Conservation (phyloP, 805 yeast genomes). For the Cyberlindnera euphorbiiphila region DNA sequence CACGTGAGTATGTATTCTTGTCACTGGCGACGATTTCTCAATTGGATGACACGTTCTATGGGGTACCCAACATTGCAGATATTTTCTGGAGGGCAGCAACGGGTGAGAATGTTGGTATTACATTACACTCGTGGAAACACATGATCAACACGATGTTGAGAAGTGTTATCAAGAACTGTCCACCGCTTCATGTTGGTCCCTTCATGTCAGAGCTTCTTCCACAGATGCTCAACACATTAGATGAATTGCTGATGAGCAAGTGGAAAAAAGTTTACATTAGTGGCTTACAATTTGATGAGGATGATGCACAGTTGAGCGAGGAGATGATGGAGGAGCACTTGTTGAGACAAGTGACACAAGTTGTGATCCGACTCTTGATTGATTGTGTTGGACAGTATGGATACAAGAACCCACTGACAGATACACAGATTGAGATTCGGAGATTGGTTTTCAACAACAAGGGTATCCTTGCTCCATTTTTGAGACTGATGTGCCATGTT, state of each 20-base stretch:
- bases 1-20: conserved; percentile 91
- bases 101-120: conserved; percentile 67
- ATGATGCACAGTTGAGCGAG: conserved; percentile 83
- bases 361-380: conserved; percentile 79
- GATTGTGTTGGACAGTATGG: conserved; percentile 84
- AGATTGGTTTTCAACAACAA: conserved; percentile 60
- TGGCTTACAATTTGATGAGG: conserved; percentile 35
- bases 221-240: conserved; percentile 65
- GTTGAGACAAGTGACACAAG: conserved; percentile 88
- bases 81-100: conserved; percentile 84
- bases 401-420: conserved; percentile 37
- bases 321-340: conserved; percentile 98
- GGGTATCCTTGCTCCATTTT: conserved; percentile 69
- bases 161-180: conserved; percentile 85
- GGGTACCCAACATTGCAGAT: conserved; percentile 75
- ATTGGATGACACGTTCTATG: conserved; percentile 83
- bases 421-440: conserved; percentile 64
- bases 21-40: conserved; percentile 88
- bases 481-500: conserved; percentile 70
- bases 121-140: conserved; percentile 96
- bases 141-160: conserved; percentile 87
- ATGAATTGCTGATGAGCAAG: conserved; percentile 62
- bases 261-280: conserved; percentile 68
- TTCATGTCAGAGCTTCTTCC: conserved; percentile 82
- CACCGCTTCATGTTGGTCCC: conserved; percentile 56